Base-by-base conservation (phyloP, 257 asterid species). In the Solanum virginianum region DNA sequence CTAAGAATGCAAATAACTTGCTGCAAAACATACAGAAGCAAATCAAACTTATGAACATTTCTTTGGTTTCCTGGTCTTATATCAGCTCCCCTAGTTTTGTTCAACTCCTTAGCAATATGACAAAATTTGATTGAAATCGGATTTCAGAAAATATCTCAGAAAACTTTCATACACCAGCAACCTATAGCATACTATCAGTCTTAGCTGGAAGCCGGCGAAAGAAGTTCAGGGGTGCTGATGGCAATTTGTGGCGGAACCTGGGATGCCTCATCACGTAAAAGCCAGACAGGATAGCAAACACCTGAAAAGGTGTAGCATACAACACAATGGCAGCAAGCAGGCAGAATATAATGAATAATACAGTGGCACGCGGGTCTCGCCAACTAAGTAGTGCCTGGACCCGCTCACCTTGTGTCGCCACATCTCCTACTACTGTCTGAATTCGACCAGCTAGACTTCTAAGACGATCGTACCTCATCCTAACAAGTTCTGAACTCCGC, bases 331-430 rank as follows among this genome's bases (percentile, higher is more conserved):
- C 91, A 79, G 95, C 93, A 70, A 89, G 83, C 0, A 93, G 80
- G 84, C 99, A 94, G 82, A 90, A 91, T 18, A 49, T 88, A 93
- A 94, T 88, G 84, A 86, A 96, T 81, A 96, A 87, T 43, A 88
- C 88, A 7, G 98, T 96, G 26, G 99, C 98, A 4, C 98, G 94
- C 0, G 99, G 95, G 53, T 94, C 99, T 8, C 99, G 91, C 99
- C 99, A 96, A 65, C 98, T 94, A 83, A 91, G 92, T 85, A 96
- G 82, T 0, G 96, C 99, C 86, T 92, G 99, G 45, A 94, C 68
- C 87, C 98, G 90, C 90, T 96, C 99, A 77, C 98, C 99, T 85
- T 96, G 99, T 3, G 96, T 89, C 5, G 99, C 98, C 39, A 96
- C 49, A 70, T 96, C 97, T 6, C 98, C 99, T 29, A 94, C 89